phyloP scores from a whole-genome alignment of 331 rosid genomes.

The Quercus tomentella region DNA sequence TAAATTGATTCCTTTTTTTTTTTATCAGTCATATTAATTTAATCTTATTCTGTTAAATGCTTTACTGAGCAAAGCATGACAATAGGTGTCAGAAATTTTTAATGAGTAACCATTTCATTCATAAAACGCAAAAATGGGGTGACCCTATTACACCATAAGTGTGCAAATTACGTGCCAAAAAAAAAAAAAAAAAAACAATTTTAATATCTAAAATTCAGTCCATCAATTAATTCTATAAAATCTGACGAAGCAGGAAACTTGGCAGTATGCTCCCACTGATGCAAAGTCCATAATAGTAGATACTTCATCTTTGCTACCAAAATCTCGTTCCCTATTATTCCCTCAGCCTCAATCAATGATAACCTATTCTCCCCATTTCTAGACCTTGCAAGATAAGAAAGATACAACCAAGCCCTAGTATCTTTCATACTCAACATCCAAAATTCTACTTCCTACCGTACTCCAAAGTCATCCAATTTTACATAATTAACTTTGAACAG shows the following conservation, averaged over 20 bases:
- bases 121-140: neutral
- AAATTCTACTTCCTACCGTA: neutral
- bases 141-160: too few relatives aligned
- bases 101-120: neutral
- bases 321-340: too few relatives aligned
- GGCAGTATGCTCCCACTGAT: too few relatives aligned
- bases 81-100: neutral
- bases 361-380: neutral
- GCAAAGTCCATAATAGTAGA: too few relatives aligned
- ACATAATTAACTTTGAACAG: neutral
- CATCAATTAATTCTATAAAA: too few relatives aligned
- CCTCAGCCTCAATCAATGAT: neutral
- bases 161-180: neutral
- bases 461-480: neutral
- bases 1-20: neutral
- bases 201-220: too few relatives aligned
- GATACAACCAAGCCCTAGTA: neutral
- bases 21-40: neutral
- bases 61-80: neutral
- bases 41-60: neutral
- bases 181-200: neutral
- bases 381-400: neutral
- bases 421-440: neutral
- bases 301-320: too few relatives aligned
- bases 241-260: too few relatives aligned